Percentiles rank a stretch among this genome's conserved stretches.
Conservation (phyloP, 441 rosid genomes). For the Flueggea neowawraea region DNA sequence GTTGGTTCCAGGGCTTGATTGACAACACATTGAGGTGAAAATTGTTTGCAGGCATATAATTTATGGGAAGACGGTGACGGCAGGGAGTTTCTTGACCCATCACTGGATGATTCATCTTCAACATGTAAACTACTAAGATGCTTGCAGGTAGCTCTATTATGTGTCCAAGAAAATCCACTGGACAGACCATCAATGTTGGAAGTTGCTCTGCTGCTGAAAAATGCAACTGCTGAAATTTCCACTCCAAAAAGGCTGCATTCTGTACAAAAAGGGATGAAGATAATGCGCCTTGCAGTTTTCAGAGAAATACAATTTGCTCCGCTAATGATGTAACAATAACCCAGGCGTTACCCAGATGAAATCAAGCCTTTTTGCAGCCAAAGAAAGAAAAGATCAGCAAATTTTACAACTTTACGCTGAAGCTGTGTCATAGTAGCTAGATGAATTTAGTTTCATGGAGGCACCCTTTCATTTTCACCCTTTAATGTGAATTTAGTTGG, state of each 20-base stretch:
- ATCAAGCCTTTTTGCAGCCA: too few species aligned
- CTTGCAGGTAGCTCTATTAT: too few species aligned
- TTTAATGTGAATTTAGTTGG: too few species aligned
- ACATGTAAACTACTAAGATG: background rate
- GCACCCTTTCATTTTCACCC: too few species aligned
- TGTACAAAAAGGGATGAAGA: background rate
- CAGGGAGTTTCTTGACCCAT: constrained; percentile 1
- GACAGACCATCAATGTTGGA: constrained; percentile 4
- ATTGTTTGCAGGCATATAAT: background rate
- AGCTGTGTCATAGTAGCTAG: too few species aligned
- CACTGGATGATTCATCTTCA: constrained; percentile 1
- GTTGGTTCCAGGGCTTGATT: too few species aligned
- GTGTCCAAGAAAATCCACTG: background rate
- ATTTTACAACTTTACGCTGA: too few species aligned
- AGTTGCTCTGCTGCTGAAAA: background rate
- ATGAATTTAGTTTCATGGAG: too few species aligned
- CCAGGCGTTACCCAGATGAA: background rate
- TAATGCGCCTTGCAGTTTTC: background rate
- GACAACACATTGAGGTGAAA: too few species aligned
- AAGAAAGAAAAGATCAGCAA: too few species aligned
- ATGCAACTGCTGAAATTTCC: background rate
- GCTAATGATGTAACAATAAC: background rate
- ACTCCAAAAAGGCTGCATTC: constrained; percentile 2
- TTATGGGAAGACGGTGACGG: background rate
- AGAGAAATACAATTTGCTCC: background rate